A percentile compares a stretch with the other conserved stretches of the same genome.
Evolutionary conservation across 768 basidiomycete genomes (phyloP).

Genomic region (Rhizopogon vinicolor): DNA sequence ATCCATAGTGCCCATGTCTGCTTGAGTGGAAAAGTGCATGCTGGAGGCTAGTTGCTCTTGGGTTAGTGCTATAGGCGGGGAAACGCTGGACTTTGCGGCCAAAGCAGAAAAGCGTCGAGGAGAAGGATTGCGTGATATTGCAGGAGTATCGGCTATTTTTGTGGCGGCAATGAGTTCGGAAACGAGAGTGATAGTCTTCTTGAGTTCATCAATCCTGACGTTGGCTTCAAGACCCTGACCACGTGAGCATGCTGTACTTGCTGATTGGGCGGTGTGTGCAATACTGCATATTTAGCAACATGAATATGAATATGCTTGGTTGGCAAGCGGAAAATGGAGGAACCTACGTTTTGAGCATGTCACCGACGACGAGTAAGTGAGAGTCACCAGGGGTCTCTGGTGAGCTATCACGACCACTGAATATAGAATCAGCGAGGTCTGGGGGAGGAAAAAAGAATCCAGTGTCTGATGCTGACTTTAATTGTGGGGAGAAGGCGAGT

Average conservation of each 20-base stretch:
- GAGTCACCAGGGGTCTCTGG: conserved; percentile 36
- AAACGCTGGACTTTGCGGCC: conserved; percentile 32
- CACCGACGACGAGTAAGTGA: conserved; percentile 46
- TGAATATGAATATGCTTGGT: not conserved
- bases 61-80: conserved; percentile 14
- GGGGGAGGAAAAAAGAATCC: conserved; percentile 21
- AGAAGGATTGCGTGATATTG: conserved; percentile 28
- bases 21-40: conserved; percentile 14
- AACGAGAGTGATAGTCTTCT: conserved; percentile 47
- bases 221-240: conserved; percentile 45
- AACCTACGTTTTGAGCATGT: conserved; percentile 52
- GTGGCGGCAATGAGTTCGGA: conserved; percentile 50
- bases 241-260: conserved; percentile 43
- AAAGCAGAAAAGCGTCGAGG: conserved; percentile 20
- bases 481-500: conserved; percentile 18
- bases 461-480: conserved; percentile 12
- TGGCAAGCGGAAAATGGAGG: not conserved
- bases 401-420: conserved; percentile 10
- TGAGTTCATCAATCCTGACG: conserved; percentile 51
- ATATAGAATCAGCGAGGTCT: conserved; percentile 17
- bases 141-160: conserved; percentile 28
- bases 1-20: conserved; percentile 17
- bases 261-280: conserved; percentile 55
- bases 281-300: conserved; percentile 38
- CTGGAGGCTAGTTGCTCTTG: conserved; percentile 21